phyloP scores from a whole-genome alignment of 2,329 filamentous ascomycete genomes.

The Madurella fahalii region DNA sequence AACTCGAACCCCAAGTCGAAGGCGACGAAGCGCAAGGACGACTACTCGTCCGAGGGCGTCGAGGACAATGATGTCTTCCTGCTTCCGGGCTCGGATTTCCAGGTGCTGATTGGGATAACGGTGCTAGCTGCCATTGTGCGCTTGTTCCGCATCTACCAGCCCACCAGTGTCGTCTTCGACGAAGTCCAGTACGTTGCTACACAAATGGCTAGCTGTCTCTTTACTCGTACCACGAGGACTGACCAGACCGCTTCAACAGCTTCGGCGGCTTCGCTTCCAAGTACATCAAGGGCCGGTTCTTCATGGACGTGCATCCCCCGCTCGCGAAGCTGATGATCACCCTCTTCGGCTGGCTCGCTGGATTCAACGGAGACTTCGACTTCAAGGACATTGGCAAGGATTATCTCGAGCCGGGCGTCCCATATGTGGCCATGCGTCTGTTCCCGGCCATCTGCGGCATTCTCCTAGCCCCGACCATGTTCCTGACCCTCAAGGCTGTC shows the following conservation, averaged over 20 bases:
- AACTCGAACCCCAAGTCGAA: slow-evolving; percentile 19
- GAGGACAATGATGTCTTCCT: slow-evolving; percentile 89
- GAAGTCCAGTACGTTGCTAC: slow-evolving; percentile 85
- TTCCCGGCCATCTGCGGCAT: slow-evolving; percentile 88
- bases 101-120: slow-evolving; percentile 68
- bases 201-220: not conserved
- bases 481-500: slow-evolving; percentile 84
- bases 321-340: slow-evolving; percentile 96
- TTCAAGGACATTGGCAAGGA: slow-evolving; percentile 99
- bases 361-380: slow-evolving; percentile 93
- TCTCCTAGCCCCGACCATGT: slow-evolving; percentile 85
- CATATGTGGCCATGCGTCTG: slow-evolving; percentile 96
- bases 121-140: slow-evolving; percentile 74
- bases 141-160: slow-evolving; percentile 93
- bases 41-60: slow-evolving; percentile 75
- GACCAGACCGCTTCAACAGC: slow-evolving; percentile 44
- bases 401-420: slow-evolving; percentile 89
- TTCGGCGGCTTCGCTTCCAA: slow-evolving; percentile 98
- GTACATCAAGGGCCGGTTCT: slow-evolving; percentile 99
- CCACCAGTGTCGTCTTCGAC: slow-evolving; percentile 94
- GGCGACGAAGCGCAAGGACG: slow-evolving; percentile 35
- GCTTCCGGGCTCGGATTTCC: slow-evolving; percentile 79
- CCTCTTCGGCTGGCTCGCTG: slow-evolving; percentile 88
- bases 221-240: slow-evolving; percentile 10
- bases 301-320: slow-evolving; percentile 99